Conservation (phyloP, 1,139 yeast genomes). For the Yamadazyma conglobata region DNA sequence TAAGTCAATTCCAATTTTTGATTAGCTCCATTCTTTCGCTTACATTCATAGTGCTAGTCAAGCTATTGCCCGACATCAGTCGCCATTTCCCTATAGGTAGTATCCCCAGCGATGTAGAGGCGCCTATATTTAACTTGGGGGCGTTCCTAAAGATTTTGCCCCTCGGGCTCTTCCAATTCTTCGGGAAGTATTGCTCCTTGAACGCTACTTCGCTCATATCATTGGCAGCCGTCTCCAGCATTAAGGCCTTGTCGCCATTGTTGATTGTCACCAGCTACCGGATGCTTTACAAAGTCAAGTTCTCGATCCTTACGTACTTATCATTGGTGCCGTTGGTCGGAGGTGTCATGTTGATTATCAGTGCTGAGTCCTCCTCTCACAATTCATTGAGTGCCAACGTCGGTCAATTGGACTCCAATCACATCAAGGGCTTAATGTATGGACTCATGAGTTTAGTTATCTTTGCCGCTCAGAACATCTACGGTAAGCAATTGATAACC, state of each 20-base stretch:
- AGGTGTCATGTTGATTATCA: constrained; percentile 36
- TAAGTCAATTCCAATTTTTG: constrained; percentile 48
- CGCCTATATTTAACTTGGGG: constrained; percentile 20
- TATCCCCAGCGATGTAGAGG: constrained; percentile 21
- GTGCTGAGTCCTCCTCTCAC: constrained; percentile 24
- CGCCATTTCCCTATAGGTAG: constrained; percentile 29
- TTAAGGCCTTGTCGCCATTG: constrained; percentile 40
- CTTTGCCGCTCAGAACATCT: constrained; percentile 41
- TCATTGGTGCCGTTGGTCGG: constrained; percentile 35
- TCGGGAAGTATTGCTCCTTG: constrained; percentile 36
- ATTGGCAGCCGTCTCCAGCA: constrained; percentile 38
- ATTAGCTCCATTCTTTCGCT: constrained; percentile 35
- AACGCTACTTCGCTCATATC: constrained; percentile 39
- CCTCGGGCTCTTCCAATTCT: constrained; percentile 37
- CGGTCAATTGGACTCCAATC: constrained; percentile 18
- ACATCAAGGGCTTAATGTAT: constrained; percentile 28
- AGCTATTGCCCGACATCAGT: constrained; percentile 19
- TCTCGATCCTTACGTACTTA: constrained; percentile 33
- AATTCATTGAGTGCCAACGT: constrained; percentile 11
- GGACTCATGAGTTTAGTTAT: constrained; percentile 31
- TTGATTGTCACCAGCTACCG: constrained; percentile 36
- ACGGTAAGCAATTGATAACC: constrained; percentile 40
- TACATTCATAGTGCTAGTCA: constrained; percentile 19
- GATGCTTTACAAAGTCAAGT: constrained; percentile 27
- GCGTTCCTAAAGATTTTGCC: constrained; percentile 33